These are phyloP conservation scores for Botrytis sinoallii DNA, from an alignment of 2,329 filamentous ascomycete genomes.

Conservation along the genomic window DNA sequence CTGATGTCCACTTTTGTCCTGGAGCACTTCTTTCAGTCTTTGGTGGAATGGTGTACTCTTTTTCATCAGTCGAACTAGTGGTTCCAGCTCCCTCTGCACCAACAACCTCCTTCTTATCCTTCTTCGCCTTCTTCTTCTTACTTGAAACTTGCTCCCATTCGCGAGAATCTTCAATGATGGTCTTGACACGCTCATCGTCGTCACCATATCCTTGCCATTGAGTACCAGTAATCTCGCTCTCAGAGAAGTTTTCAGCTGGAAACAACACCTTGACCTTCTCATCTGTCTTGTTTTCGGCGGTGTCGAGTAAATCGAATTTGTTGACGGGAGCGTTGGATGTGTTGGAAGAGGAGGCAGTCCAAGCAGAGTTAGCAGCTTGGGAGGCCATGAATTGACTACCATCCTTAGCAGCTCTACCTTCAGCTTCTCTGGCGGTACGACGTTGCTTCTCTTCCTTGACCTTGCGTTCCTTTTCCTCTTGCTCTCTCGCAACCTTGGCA, in stretches of 20 bases:
- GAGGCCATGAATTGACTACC: constrained; percentile 59
- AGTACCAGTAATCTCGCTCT: constrained; percentile 27
- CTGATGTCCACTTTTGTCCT: constrained; percentile 31
- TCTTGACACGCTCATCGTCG: constrained; percentile 61
- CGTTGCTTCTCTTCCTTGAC: constrained; percentile 77
- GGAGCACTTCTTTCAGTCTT: constrained; percentile 26
- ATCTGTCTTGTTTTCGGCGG: constrained; percentile 45
- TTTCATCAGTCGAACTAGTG: constrained; percentile 25
- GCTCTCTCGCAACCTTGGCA: constrained; percentile 69
- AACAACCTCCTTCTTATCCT: constrained; percentile 33
- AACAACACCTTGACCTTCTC: constrained; percentile 36
- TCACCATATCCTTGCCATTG: constrained; percentile 40
- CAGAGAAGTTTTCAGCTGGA: constrained; percentile 28
- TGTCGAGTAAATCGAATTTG: constrained; percentile 54
- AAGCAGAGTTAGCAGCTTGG: constrained; percentile 45
- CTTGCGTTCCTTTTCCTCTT: constrained; percentile 76
- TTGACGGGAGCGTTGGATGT: constrained; percentile 35
- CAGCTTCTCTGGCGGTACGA: constrained; percentile 74
- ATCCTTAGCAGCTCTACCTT: constrained; percentile 80
- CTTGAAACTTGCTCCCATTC: constrained; percentile 57
- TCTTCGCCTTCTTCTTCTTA: constrained; percentile 32
- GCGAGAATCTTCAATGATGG: constrained; percentile 50
- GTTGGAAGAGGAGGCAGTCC: constrained; percentile 39
- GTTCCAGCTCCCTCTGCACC: constrained; percentile 16
- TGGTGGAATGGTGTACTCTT: constrained; percentile 27